A percentile compares a stretch with the other conserved stretches of the same genome.
These are phyloP conservation scores for Cinnamomum micranthum DNA, from an alignment of 164 flowering plant genomes.

Conservation along the genomic window DNA sequence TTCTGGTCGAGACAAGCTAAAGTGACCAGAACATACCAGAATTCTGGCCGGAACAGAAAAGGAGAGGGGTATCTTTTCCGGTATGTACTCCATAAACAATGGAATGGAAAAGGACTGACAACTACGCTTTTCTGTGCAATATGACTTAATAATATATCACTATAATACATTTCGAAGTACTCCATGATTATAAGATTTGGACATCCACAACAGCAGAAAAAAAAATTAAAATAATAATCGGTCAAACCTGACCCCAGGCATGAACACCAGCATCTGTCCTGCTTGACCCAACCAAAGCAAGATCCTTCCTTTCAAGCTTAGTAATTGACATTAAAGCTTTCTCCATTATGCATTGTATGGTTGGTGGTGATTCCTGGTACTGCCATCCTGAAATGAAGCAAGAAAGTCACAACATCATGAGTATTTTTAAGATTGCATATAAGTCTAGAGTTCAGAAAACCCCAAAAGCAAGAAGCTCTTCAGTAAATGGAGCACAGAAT, in stretches of 20 bases:
- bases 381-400: conserved; percentile 74
- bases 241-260: conserved; percentile 93
- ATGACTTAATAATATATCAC: neutral
- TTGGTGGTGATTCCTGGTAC: conserved; percentile 80
- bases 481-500: neutral
- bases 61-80: no score
- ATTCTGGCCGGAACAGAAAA: no score
- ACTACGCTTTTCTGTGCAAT: no score
- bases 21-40: no score
- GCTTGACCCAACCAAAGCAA: conserved; percentile 76
- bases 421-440: neutral
- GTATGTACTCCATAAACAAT: no score
- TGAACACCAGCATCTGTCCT: conserved; percentile 93
- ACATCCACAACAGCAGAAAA: conserved; percentile 3
- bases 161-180: neutral
- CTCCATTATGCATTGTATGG: conserved; percentile 70
- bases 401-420: conserved; percentile 4
- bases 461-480: neutral
- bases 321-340: conserved; percentile 59
- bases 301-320: conserved; percentile 66
- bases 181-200: neutral
- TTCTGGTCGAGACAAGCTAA: no score
- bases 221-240: conserved; percentile 2
- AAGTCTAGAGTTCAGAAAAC: neutral
- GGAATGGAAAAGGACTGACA: no score